phyloP scores from a whole-genome alignment of 257 asterid species.

The Scutellaria baicalensis region DNA sequence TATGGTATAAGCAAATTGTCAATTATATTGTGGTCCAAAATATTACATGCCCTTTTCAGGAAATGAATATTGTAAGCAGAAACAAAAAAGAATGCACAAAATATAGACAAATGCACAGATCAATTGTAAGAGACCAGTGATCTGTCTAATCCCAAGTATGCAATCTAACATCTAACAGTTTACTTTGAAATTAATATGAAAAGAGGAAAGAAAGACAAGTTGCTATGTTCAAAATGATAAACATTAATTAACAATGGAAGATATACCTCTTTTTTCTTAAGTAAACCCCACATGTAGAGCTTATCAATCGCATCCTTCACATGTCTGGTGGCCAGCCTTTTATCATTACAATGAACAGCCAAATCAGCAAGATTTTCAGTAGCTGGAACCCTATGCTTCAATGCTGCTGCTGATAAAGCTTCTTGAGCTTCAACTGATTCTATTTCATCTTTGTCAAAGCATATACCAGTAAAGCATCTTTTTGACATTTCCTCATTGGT shows the following conservation, averaged over 20 bases:
- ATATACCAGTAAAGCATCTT: conserved; percentile 60
- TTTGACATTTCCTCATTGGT: conserved; percentile 13
- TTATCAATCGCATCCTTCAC: conserved; percentile 64
- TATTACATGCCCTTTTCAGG: neutral
- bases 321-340: conserved; percentile 62
- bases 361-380: conserved; percentile 44
- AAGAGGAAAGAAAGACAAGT: neutral
- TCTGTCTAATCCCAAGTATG: neutral
- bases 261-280: conserved; percentile 60
- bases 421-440: conserved; percentile 58
- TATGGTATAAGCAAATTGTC: neutral
- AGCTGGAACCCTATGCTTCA: conserved; percentile 36
- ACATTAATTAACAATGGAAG: neutral
- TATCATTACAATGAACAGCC: conserved; percentile 70
- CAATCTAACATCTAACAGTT: neutral
- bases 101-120: neutral
- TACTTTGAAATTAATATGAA: neutral
- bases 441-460: conserved; percentile 30
- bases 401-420: conserved; percentile 49
- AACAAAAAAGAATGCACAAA: neutral
- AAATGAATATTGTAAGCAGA: neutral
- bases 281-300: conserved; percentile 69
- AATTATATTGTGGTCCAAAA: neutral
- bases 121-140: neutral
- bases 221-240: neutral